Evolutionary conservation across 78 protist species (phyloP).

Genomic region (Trichosphaerium sp.): DNA sequence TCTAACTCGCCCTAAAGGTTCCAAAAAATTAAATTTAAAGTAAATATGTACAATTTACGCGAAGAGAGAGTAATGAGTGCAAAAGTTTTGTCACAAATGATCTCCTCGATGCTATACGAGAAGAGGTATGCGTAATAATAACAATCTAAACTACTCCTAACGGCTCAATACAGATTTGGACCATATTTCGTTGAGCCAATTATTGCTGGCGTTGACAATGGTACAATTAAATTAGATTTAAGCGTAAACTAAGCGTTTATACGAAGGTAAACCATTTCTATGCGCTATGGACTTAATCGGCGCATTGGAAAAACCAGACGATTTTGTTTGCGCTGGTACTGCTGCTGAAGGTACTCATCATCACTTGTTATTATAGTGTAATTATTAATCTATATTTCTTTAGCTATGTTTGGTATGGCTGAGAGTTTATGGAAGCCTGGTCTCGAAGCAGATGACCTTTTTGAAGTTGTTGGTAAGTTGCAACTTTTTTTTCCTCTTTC

Average conservation of each 20-base stretch:
- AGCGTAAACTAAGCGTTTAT: too few relatives aligned
- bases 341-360: slow-evolving; percentile 48
- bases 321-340: slow-evolving; percentile 86
- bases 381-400: too few relatives aligned
- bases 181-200: slow-evolving; percentile 89
- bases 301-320: slow-evolving; percentile 54
- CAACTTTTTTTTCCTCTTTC: too few relatives aligned
- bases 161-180: slow-evolving; percentile 62
- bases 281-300: slow-evolving; percentile 85
- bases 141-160: not conserved
- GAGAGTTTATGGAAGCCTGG: slow-evolving; percentile 65
- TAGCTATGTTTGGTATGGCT: slow-evolving; percentile 75
- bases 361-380: slow-evolving; percentile 9
- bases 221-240: not conserved
- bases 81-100: slow-evolving; percentile 40
- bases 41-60: slow-evolving; percentile 67
- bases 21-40: slow-evolving; percentile 52
- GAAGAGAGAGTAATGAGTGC: slow-evolving; percentile 91
- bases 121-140: slow-evolving; percentile 17
- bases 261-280: slow-evolving; percentile 66
- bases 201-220: slow-evolving; percentile 79
- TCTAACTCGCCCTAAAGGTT: slow-evolving; percentile 6
- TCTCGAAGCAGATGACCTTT: slow-evolving; percentile 65
- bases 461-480: slow-evolving; percentile 65
- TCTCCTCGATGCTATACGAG: slow-evolving; percentile 70